Evolutionary conservation across 1,139 yeast species (phyloP).

Genomic region (Geotrichum australiense): DNA sequence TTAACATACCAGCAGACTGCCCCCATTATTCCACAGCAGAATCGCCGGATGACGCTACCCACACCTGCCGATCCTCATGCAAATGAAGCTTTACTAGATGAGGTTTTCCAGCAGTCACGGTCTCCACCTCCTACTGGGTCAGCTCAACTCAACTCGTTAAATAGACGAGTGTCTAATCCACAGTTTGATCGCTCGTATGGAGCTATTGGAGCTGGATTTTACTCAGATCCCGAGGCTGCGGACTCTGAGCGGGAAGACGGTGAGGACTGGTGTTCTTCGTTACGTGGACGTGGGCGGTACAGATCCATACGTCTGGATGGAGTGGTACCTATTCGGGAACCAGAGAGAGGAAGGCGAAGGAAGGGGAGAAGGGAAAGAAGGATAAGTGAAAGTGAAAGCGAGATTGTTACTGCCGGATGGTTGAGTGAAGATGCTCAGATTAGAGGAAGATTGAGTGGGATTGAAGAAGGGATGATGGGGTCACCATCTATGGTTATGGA

Average conservation of each 20-base stretch:
- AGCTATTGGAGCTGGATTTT: background rate
- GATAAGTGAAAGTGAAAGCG: too few relatives aligned
- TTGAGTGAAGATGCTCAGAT: too few relatives aligned
- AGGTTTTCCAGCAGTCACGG: slow-evolving; percentile 24
- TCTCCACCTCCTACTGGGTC: background rate
- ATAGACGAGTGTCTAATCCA: slow-evolving; percentile 2
- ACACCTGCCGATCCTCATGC: background rate
- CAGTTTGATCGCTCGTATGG: background rate
- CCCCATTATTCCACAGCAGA: slow-evolving; percentile 1
- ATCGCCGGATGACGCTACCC: background rate
- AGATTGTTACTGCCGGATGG: too few relatives aligned
- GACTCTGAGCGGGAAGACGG: slow-evolving; percentile 7
- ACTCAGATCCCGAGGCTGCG: slow-evolving; percentile 1
- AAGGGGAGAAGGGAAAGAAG: too few relatives aligned
- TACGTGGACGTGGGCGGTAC: background rate
- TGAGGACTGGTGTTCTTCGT: slow-evolving; percentile 3
- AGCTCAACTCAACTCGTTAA: background rate
- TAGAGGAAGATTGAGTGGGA: too few relatives aligned
- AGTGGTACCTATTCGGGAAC: background rate
- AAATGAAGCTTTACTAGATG: slow-evolving; percentile 28
- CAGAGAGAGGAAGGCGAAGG: too few relatives aligned
- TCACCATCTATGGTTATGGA: background rate
- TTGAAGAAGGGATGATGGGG: background rate
- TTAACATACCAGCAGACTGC: slow-evolving; percentile 18
- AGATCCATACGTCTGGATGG: background rate